These are phyloP conservation scores for Lojkania enalia DNA, from an alignment of 2,329 filamentous ascomycete genomes.

Conservation along the genomic window DNA sequence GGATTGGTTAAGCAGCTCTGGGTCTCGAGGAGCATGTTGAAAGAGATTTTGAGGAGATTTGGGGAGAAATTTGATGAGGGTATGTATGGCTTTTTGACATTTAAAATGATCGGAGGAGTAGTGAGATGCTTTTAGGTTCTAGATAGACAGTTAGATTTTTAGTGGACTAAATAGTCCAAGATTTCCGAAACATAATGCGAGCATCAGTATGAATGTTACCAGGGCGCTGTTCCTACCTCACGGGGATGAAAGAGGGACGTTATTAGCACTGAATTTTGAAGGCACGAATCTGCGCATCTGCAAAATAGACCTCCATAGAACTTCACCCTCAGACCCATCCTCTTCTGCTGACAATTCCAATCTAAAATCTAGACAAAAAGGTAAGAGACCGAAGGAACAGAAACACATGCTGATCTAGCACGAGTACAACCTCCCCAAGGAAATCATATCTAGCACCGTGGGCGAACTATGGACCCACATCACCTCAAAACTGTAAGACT, in stretches of 20 bases:
- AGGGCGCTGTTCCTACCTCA: constrained; percentile 92
- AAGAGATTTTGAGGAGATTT: constrained; percentile 28
- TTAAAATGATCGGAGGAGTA: too few species aligned
- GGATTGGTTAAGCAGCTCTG: constrained; percentile 28
- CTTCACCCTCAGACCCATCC: too few species aligned
- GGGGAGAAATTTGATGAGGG: constrained; percentile 31
- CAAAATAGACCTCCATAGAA: constrained; percentile 84
- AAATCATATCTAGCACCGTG: constrained; percentile 80
- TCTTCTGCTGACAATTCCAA: too few species aligned
- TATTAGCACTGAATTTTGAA: constrained; percentile 90
- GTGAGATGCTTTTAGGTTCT: too few species aligned
- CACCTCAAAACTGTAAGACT: constrained; percentile 87
- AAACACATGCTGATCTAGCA: constrained; percentile 74
- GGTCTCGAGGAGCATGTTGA: constrained; percentile 25
- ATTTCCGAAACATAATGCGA: constrained; percentile 22
- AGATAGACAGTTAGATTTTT: too few species aligned
- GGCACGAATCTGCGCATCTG: constrained; percentile 95
- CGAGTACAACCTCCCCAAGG: constrained; percentile 92
- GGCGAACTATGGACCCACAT: constrained; percentile 96
- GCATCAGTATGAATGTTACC: constrained; percentile 86
- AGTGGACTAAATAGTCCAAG: too few species aligned
- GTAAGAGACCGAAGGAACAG: constrained; percentile 83
- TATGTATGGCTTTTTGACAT: too few species aligned
- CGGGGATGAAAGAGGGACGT: constrained; percentile 85
- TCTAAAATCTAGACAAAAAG: too few species aligned